Evolutionary conservation across 305 asterid species (phyloP).

Genomic region (Vinca major): DNA sequence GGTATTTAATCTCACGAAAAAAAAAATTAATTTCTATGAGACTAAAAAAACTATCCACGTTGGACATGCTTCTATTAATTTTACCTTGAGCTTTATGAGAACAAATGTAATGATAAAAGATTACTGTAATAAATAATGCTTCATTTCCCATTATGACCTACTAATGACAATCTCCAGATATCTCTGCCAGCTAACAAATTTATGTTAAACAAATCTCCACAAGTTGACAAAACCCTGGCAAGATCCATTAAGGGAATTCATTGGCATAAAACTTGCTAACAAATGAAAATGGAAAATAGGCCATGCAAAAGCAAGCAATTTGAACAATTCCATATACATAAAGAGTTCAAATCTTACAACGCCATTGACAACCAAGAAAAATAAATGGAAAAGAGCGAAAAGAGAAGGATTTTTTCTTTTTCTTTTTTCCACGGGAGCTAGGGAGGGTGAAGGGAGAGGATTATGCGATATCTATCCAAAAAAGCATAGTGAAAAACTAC

Average conservation of each 20-base stretch:
- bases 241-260: background rate
- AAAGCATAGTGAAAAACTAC: conserved; percentile 18
- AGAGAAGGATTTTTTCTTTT: background rate
- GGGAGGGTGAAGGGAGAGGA: background rate
- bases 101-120: too few relatives aligned
- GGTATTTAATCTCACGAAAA: too few relatives aligned
- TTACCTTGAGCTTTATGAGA: too few relatives aligned
- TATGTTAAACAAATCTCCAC: background rate
- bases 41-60: too few relatives aligned
- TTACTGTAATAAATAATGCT: too few relatives aligned
- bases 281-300: background rate
- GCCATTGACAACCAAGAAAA: conserved; percentile 31
- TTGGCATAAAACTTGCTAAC: background rate
- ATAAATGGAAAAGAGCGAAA: conserved; percentile 7
- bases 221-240: background rate
- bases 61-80: too few relatives aligned
- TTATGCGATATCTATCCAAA: conserved; percentile 28
- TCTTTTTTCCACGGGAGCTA: background rate
- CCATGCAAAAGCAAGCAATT: conserved; percentile 37
- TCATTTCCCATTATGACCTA: background rate
- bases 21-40: too few relatives aligned
- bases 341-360: conserved; percentile 33
- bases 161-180: background rate
- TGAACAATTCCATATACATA: conserved; percentile 43
- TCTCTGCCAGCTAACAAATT: background rate